Conservation (phyloP, 768 basidiomycete species). For the Phylloporus rhodoxanthus region DNA sequence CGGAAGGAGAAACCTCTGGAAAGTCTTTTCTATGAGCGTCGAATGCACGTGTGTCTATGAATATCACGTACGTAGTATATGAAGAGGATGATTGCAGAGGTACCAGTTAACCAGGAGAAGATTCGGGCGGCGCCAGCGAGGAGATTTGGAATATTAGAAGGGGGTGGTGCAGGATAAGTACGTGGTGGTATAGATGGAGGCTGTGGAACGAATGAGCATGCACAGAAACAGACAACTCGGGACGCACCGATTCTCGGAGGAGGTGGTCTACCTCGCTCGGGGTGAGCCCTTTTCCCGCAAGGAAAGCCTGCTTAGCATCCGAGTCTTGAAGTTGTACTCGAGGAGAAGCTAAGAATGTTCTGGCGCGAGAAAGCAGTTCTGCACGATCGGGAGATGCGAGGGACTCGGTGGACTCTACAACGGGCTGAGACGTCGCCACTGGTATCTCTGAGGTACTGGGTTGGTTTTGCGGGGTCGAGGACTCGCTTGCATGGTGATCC, state of each 20-base stretch:
- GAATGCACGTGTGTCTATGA: not conserved
- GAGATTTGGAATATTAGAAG: conserved; percentile 63
- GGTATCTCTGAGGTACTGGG: not conserved
- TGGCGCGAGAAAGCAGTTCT: conserved; percentile 50
- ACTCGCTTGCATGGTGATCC: not conserved
- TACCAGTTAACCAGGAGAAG: conserved; percentile 61
- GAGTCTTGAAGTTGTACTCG: conserved; percentile 56
- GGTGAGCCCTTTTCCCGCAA: conserved; percentile 66
- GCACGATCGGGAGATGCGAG: conserved; percentile 23
- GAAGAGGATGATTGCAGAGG: conserved; percentile 52
- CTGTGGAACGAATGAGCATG: conserved; percentile 16
- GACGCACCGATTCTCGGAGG: conserved; percentile 50
- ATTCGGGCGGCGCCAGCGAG: conserved; percentile 57
- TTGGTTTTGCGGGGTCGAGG: not conserved
- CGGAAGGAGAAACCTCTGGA: conserved; percentile 64
- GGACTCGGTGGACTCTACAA: not conserved
- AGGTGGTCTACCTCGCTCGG: conserved; percentile 54
- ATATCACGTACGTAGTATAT: conserved; percentile 55
- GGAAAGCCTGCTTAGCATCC: conserved; percentile 54
- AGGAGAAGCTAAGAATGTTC: conserved; percentile 60
- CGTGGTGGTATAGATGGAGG: conserved; percentile 59
- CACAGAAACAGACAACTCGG: not conserved
- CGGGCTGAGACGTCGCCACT: not conserved
- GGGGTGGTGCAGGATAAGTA: conserved; percentile 64
- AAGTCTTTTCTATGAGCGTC: conserved; percentile 5